A percentile compares a stretch with the other conserved stretches of the same genome.
These are phyloP conservation scores for Filobasidium wieringae DNA, from an alignment of 768 basidiomycete species.

Conservation along the genomic window DNA sequence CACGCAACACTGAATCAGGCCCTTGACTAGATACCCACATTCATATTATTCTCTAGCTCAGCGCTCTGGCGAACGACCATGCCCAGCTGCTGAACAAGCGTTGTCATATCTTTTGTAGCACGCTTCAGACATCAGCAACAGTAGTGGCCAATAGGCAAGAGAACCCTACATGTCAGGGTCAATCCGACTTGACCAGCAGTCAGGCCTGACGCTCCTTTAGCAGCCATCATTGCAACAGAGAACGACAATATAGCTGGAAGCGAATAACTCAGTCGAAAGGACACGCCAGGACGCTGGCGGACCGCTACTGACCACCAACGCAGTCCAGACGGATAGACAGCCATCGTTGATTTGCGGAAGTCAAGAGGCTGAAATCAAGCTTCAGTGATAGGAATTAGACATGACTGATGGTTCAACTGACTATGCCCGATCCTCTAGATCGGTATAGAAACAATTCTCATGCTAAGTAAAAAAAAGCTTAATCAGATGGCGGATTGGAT, in stretches of 20 bases:
- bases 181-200: slow-evolving; percentile 70
- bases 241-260: slow-evolving; percentile 42
- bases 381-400: too few relatives aligned
- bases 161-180: slow-evolving; percentile 47
- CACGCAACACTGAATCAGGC: too few relatives aligned
- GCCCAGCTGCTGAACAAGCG: slow-evolving; percentile 28
- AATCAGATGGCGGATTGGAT: too few relatives aligned
- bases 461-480: too few relatives aligned
- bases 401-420: slow-evolving; percentile 33
- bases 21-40: slow-evolving; percentile 34
- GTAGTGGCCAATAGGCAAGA: background rate
- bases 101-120: slow-evolving; percentile 16
- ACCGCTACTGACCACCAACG: too few relatives aligned
- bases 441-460: too few relatives aligned
- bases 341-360: slow-evolving; percentile 61
- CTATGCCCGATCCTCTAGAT: slow-evolving; percentile 83
- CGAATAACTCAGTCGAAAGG: too few relatives aligned
- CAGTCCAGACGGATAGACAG: slow-evolving; percentile 82
- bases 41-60: slow-evolving; percentile 88
- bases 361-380: slow-evolving; percentile 42
- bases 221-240: slow-evolving; percentile 56
- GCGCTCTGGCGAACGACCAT: slow-evolving; percentile 19
- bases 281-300: too few relatives aligned
- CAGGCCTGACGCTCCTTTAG: slow-evolving; percentile 64
- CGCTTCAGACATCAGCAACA: background rate